These are phyloP conservation scores for Phytophthora pinifolia DNA, from an alignment of 352 stramenopile species.

Conservation along the genomic window DNA sequence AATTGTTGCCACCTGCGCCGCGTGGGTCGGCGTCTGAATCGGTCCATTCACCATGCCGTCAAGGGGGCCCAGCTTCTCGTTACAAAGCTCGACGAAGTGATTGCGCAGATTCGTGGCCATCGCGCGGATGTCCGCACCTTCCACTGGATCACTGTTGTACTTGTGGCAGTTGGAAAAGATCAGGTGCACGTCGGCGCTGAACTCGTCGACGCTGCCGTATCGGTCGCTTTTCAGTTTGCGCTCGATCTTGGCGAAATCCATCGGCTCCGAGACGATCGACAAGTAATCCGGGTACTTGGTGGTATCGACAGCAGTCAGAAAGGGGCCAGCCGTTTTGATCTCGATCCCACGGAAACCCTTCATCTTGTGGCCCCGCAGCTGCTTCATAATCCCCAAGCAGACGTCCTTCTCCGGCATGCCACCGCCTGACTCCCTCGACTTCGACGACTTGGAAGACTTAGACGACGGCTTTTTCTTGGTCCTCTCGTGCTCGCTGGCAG, in stretches of 20 bases:
- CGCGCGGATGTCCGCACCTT: conserved; percentile 84
- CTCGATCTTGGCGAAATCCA: conserved; percentile 90
- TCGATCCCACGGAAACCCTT: conserved; percentile 81
- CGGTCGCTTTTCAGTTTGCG: conserved; percentile 85
- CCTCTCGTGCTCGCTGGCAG: conserved; percentile 27
- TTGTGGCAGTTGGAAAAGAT: conserved; percentile 91
- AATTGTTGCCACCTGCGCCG: conserved; percentile 1
- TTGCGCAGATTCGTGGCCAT: conserved; percentile 83
- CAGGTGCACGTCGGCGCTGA: conserved; percentile 83
- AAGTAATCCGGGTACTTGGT: conserved; percentile 87
- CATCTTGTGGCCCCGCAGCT: conserved; percentile 83
- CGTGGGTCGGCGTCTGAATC: conserved; percentile 16
- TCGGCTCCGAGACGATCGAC: conserved; percentile 76
- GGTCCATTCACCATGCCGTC: conserved; percentile 32
- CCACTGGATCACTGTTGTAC: conserved; percentile 86
- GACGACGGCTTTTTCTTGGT: conserved; percentile 37
- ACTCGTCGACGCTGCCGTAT: conserved; percentile 75
- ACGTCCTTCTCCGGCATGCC: conserved; percentile 64
- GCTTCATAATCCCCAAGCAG: conserved; percentile 71
- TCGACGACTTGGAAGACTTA: conserved; percentile 38
- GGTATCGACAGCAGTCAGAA: conserved; percentile 84
- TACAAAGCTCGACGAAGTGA: conserved; percentile 80
- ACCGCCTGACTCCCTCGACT: conserved; percentile 32
- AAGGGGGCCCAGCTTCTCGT: conserved; percentile 53
- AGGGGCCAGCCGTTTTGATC: conserved; percentile 76